These are phyloP conservation scores for Pseudozyma hubeiensis DNA, from an alignment of 1,284 basidiomycete genomes.

Conservation along the genomic window DNA sequence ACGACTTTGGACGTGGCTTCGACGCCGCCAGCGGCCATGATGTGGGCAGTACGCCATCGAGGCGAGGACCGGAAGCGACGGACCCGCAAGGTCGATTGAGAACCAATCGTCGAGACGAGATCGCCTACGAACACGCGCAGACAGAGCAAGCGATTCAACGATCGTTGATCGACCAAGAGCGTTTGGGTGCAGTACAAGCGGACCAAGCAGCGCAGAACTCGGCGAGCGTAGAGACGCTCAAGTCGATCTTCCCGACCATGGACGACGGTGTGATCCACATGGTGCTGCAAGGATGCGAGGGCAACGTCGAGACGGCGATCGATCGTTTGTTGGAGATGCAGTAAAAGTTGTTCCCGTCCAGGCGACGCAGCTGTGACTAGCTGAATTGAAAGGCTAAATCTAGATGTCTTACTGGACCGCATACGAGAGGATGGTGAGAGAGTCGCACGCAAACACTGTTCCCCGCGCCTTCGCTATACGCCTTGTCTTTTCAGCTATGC, in stretches of 20 bases:
- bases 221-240: slow-evolving; percentile 54
- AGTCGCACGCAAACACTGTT: too few species aligned
- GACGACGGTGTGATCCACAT: slow-evolving; percentile 57
- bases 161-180: slow-evolving; percentile 36
- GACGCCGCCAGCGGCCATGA: background rate
- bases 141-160: slow-evolving; percentile 46
- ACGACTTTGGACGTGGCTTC: slow-evolving; percentile 27
- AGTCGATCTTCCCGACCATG: slow-evolving; percentile 60
- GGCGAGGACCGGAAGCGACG: slow-evolving; percentile 2
- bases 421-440: too few species aligned
- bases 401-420: too few species aligned
- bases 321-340: slow-evolving; percentile 62
- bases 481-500: too few species aligned
- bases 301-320: slow-evolving; percentile 61
- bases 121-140: slow-evolving; percentile 30
- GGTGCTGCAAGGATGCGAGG: slow-evolving; percentile 57
- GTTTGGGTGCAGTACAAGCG: slow-evolving; percentile 18
- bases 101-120: slow-evolving; percentile 20
- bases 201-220: slow-evolving; percentile 46
- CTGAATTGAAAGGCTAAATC: too few species aligned
- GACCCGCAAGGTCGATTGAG: slow-evolving; percentile 9
- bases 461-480: too few species aligned
- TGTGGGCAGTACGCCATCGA: slow-evolving; percentile 16
- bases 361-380: too few species aligned
- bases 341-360: slow-evolving; percentile 1